Percentiles rank a stretch among this genome's conserved stretches.
Conservation (phyloP, 1,284 basidiomycete species). For the Sutorius eximius region DNA sequence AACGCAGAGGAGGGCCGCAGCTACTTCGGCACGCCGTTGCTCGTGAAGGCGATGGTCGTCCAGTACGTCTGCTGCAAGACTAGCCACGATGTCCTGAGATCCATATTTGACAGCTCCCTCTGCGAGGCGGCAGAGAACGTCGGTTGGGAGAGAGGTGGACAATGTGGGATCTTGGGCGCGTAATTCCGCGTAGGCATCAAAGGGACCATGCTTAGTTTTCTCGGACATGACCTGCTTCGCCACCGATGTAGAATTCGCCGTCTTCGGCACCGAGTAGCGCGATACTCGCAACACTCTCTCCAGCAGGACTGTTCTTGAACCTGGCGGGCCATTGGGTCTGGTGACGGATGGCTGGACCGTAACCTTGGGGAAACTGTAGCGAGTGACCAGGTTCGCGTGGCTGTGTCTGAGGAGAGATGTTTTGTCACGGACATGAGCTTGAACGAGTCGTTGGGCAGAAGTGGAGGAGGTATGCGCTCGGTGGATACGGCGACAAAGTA, state of each 20-base stretch:
- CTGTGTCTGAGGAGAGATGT: slow-evolving; percentile 21
- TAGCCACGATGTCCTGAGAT: slow-evolving; percentile 35
- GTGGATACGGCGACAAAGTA: slow-evolving; percentile 51
- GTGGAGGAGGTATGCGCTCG: slow-evolving; percentile 37
- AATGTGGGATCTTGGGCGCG: slow-evolving; percentile 26
- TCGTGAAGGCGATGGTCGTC: slow-evolving; percentile 23
- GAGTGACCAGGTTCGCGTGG: slow-evolving; percentile 21
- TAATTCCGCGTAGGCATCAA: slow-evolving; percentile 30
- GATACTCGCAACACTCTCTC: slow-evolving; percentile 32
- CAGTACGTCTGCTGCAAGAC: slow-evolving; percentile 38
- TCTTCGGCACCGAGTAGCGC: slow-evolving; percentile 29
- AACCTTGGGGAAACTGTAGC: slow-evolving; percentile 14
- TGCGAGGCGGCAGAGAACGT: slow-evolving; percentile 31
- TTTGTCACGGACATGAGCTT: slow-evolving; percentile 27
- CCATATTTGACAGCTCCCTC: slow-evolving; percentile 32
- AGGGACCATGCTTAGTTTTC: slow-evolving; percentile 23
- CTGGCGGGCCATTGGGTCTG: not conserved
- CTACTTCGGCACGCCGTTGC: slow-evolving; percentile 29
- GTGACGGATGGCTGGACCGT: not conserved
- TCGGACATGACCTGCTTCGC: slow-evolving; percentile 11
- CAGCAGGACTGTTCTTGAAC: slow-evolving; percentile 19
- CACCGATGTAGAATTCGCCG: slow-evolving; percentile 8
- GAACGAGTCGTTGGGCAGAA: slow-evolving; percentile 23
- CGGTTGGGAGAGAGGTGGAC: slow-evolving; percentile 26
- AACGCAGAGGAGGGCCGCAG: slow-evolving; percentile 27